Percentiles rank a stretch among this genome's conserved stretches.
Evolutionary conservation across 805 yeast genomes (phyloP).

Genomic region (Kodamaea nitidulidarum): DNA sequence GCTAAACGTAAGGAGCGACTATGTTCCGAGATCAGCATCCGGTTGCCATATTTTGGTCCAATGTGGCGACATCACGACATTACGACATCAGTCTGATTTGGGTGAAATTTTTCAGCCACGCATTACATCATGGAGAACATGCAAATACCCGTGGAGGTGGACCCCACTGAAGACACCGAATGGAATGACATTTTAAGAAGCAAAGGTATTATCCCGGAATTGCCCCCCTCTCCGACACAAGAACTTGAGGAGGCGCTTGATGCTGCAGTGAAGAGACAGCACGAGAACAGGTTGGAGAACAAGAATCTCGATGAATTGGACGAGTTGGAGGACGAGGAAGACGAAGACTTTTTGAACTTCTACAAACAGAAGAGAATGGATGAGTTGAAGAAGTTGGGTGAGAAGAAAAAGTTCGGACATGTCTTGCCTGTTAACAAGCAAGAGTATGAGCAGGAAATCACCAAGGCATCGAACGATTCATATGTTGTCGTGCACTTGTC

Average conservation of each 20-base stretch:
- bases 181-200: conserved; percentile 95
- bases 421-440: conserved; percentile 80
- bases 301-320: conserved; percentile 78
- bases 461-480: conserved; percentile 65
- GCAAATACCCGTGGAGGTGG: conserved; percentile 78
- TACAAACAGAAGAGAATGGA: conserved; percentile 74
- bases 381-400: conserved; percentile 62
- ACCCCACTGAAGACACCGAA: conserved; percentile 95
- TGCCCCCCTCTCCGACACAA: conserved; percentile 83
- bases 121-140: conserved; percentile 9
- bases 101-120: neutral
- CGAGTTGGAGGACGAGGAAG: conserved; percentile 87
- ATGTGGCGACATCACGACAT: too few species aligned
- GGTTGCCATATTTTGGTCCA: too few species aligned
- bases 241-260: conserved; percentile 84
- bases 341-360: conserved; percentile 77
- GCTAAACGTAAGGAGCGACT: too few species aligned
- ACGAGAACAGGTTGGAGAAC: conserved; percentile 76
- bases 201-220: conserved; percentile 89
- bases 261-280: conserved; percentile 74
- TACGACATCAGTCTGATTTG: neutral
- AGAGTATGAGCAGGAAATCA: conserved; percentile 82
- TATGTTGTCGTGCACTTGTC: conserved; percentile 79
- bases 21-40: too few species aligned
- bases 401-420: conserved; percentile 62